Percentiles rank a stretch among this genome's conserved stretches.
phyloP scores from a whole-genome alignment of 129 eudicot species.

The Saussurea involucrata region DNA sequence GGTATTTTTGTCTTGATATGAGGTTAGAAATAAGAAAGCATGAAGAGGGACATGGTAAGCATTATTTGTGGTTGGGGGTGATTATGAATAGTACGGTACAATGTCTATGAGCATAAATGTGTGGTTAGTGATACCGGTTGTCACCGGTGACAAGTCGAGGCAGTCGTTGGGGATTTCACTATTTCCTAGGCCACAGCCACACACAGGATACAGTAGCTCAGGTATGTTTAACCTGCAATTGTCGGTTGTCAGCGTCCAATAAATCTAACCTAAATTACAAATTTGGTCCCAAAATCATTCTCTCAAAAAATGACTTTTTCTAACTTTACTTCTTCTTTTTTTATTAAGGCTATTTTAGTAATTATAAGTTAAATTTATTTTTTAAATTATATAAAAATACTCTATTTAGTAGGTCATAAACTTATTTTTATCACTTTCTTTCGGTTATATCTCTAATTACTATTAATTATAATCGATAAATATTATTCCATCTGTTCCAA shows the following conservation, averaged over 20 bases:
- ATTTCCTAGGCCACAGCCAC: neutral
- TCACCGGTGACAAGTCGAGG: neutral
- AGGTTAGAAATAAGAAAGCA: neutral
- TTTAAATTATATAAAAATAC: too few species aligned
- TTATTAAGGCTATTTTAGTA: too few species aligned
- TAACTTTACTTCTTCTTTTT: too few species aligned
- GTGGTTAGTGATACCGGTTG: neutral
- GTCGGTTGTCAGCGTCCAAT: neutral
- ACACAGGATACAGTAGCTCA: neutral
- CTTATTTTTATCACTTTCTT: too few species aligned
- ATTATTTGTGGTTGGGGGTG: neutral
- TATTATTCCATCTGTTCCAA: too few species aligned
- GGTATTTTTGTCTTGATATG: too few species aligned
- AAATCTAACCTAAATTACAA: neutral
- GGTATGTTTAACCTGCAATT: neutral
- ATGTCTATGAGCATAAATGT: neutral
- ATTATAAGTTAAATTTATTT: too few species aligned
- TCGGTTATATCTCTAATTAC: too few species aligned
- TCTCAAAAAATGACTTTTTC: too few species aligned
- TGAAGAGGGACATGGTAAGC: neutral
- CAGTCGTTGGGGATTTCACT: neutral
- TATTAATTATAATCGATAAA: too few species aligned
- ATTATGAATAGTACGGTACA: neutral
- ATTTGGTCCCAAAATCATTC: neutral
- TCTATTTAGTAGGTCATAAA: too few species aligned